Evolutionary conservation across 805 yeast genomes (phyloP).

Genomic region (Cyberlindnera veronae): DNA sequence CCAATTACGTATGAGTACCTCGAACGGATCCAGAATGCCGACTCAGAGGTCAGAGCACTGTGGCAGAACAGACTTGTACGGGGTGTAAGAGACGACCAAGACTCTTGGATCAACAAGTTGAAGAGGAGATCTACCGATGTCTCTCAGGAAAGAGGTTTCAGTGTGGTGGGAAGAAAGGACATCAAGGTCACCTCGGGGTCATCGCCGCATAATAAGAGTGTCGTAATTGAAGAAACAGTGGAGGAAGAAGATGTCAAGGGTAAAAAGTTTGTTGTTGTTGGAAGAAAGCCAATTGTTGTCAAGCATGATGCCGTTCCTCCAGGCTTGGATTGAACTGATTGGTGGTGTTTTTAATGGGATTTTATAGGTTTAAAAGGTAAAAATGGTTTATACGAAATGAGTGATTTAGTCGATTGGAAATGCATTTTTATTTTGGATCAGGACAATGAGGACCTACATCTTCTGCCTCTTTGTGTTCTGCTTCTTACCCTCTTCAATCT

Average conservation of each 20-base stretch:
- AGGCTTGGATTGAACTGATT: not conserved
- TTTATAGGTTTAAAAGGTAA: not conserved
- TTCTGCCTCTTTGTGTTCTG: slow-evolving; percentile 30
- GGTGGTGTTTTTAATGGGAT: not conserved
- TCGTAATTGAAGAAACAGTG: not conserved
- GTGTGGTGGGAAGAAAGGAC: slow-evolving; percentile 11
- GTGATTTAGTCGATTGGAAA: too few species aligned
- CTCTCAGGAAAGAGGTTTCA: slow-evolving; percentile 4
- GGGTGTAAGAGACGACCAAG: not conserved
- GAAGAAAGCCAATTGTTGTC: slow-evolving; percentile 6
- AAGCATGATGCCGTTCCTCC: not conserved
- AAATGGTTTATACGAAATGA: too few species aligned
- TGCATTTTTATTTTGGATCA: too few species aligned
- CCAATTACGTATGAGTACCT: slow-evolving; percentile 16
- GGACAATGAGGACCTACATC: too few species aligned
- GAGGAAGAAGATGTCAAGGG: not conserved
- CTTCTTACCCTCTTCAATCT: slow-evolving; percentile 22
- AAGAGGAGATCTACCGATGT: slow-evolving; percentile 1
- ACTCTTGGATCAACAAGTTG: slow-evolving; percentile 4
- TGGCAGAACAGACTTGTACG: slow-evolving; percentile 11
- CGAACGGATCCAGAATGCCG: slow-evolving; percentile 9
- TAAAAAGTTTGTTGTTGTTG: slow-evolving; percentile 7
- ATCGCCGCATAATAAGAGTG: not conserved
- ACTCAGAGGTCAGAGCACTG: slow-evolving; percentile 10
- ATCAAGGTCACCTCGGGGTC: not conserved